Evolutionary conservation across 2,329 filamentous ascomycete genomes (phyloP).

Genomic region (Penicillium sp.): DNA sequence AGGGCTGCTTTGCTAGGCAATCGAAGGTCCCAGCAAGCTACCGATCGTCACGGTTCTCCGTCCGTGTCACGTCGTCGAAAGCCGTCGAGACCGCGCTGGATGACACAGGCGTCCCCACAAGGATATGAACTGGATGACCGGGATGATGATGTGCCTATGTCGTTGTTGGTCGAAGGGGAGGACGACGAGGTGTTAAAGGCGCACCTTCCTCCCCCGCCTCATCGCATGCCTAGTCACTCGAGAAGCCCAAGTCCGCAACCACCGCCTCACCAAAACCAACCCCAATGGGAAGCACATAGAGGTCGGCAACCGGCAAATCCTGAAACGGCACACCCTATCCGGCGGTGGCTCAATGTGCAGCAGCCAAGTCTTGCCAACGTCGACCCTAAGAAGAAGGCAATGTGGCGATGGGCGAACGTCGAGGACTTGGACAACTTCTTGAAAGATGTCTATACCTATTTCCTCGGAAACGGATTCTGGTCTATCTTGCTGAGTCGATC

Average conservation of each 20-base stretch:
- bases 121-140: slow-evolving; percentile 53
- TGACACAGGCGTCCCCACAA: slow-evolving; percentile 30
- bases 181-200: slow-evolving; percentile 43
- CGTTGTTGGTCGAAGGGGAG: slow-evolving; percentile 62
- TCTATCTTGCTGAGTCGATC: slow-evolving; percentile 76
- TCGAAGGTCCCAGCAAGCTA: slow-evolving; percentile 29
- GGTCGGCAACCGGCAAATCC: slow-evolving; percentile 46
- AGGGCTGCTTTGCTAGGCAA: slow-evolving; percentile 45
- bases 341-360: slow-evolving; percentile 33
- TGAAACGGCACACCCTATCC: slow-evolving; percentile 23
- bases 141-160: slow-evolving; percentile 67
- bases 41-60: slow-evolving; percentile 20
- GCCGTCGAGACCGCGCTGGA: slow-evolving; percentile 37
- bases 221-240: slow-evolving; percentile 27
- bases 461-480: slow-evolving; percentile 78
- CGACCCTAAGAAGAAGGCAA: slow-evolving; percentile 73
- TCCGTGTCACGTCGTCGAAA: slow-evolving; percentile 31
- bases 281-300: slow-evolving; percentile 57
- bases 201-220: slow-evolving; percentile 42
- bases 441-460: slow-evolving; percentile 84
- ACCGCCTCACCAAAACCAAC: slow-evolving; percentile 47
- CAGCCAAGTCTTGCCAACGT: slow-evolving; percentile 46
- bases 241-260: slow-evolving; percentile 39
- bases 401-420: slow-evolving; percentile 93
- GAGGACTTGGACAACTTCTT: slow-evolving; percentile 88